A percentile compares a stretch with the other conserved stretches of the same genome.
phyloP scores from a whole-genome alignment of 768 basidiomycete species.

The Amanita polypyramis region DNA sequence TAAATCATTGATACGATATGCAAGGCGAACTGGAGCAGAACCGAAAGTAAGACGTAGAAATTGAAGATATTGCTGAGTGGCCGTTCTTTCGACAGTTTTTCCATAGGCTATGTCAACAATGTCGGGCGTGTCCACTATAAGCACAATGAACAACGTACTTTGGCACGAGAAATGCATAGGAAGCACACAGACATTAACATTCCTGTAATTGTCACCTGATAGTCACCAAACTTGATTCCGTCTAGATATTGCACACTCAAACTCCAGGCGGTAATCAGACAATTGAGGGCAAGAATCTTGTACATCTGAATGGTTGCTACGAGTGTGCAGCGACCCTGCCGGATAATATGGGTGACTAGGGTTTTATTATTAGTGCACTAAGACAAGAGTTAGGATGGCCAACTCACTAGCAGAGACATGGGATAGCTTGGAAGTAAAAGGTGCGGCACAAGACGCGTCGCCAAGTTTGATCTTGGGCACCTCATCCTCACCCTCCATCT shows the following conservation, averaged over 20 bases:
- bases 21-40: constrained; percentile 86
- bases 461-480: constrained; percentile 98
- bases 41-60: constrained; percentile 86
- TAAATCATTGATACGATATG: constrained; percentile 89
- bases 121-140: neutral
- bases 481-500: constrained; percentile 92
- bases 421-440: constrained; percentile 96
- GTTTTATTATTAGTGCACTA: constrained; percentile 2
- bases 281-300: constrained; percentile 96
- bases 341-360: constrained; percentile 90
- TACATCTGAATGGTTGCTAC: constrained; percentile 99
- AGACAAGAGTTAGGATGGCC: neutral
- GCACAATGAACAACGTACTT: constrained; percentile 39
- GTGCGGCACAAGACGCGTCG: constrained; percentile 98
- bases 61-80: constrained; percentile 97
- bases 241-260: constrained; percentile 96
- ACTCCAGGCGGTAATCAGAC: constrained; percentile 97
- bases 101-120: constrained; percentile 61
- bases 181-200: constrained; percentile 98
- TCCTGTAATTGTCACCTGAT: constrained; percentile 94
- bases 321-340: constrained; percentile 96
- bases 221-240: constrained; percentile 99
- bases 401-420: constrained; percentile 91
- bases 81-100: constrained; percentile 87
- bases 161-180: constrained; percentile 93